Conservation (phyloP, 768 basidiomycete genomes). For the Chalciporus sphaerocephalus region DNA sequence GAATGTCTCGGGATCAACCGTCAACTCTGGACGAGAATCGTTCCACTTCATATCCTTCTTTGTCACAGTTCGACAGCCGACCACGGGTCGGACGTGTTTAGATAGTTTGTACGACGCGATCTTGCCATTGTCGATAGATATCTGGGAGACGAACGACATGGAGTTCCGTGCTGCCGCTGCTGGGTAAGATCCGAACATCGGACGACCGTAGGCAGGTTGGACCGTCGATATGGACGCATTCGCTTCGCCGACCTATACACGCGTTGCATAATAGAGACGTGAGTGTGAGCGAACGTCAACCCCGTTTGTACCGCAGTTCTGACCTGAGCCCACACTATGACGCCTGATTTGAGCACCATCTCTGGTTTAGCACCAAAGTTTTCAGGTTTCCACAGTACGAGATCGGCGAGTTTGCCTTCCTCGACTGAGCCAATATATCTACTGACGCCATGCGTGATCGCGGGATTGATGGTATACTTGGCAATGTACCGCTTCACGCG, state of each 20-base stretch:
- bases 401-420: conserved; percentile 81
- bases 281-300: background rate
- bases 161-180: conserved; percentile 81
- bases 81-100: conserved; percentile 73
- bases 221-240: conserved; percentile 96
- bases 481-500: conserved; percentile 93
- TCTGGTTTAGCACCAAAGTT: conserved; percentile 91
- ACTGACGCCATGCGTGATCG: conserved; percentile 90
- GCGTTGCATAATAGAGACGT: too few relatives aligned
- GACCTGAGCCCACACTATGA: conserved; percentile 88
- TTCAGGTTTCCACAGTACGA: conserved; percentile 94
- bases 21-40: conserved; percentile 71
- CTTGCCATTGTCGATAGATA: conserved; percentile 56
- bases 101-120: conserved; percentile 64
- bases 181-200: conserved; percentile 90
- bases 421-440: conserved; percentile 82
- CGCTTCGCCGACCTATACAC: conserved; percentile 79
- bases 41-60: conserved; percentile 98
- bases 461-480: conserved; percentile 97
- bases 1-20: conserved; percentile 89
- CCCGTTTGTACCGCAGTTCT: conserved; percentile 14
- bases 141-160: conserved; percentile 77
- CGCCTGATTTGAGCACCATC: conserved; percentile 92
- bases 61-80: conserved; percentile 63
- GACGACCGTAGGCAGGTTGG: conserved; percentile 78